A percentile compares a stretch with the other conserved stretches of the same genome.
phyloP scores from a whole-genome alignment of 2,329 filamentous ascomycete genomes.

The Ophiognomonia clavigignenti-juglandacearum region DNA sequence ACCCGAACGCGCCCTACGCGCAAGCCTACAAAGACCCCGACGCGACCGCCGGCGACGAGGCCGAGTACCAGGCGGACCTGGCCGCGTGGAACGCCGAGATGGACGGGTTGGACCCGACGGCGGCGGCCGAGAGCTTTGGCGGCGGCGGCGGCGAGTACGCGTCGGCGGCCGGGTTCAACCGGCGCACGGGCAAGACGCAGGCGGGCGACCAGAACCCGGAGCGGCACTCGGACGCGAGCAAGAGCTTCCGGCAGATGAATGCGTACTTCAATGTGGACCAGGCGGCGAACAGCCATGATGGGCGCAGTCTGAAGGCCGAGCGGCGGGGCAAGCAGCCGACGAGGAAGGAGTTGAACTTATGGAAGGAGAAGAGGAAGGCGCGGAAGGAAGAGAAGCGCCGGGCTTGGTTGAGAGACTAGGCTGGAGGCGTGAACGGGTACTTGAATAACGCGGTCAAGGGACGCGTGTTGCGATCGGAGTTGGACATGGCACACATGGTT shows the following conservation, averaged over 20 bases:
- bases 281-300: constrained; percentile 85
- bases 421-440: not conserved
- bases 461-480: not conserved
- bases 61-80: constrained; percentile 25
- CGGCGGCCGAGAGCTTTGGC: constrained; percentile 30
- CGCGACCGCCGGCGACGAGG: constrained; percentile 28
- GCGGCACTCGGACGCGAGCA: constrained; percentile 80
- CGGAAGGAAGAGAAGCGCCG: constrained; percentile 93
- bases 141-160: constrained; percentile 48
- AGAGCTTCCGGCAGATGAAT: constrained; percentile 82
- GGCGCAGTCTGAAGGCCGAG: constrained; percentile 87
- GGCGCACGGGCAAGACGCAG: constrained; percentile 84
- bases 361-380: constrained; percentile 82
- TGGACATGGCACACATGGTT: not conserved
- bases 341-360: constrained; percentile 83
- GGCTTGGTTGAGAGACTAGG: constrained; percentile 83
- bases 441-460: too few relatives aligned
- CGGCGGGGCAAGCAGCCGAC: constrained; percentile 76
- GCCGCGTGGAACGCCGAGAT: constrained; percentile 30
- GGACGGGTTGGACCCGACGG: constrained; percentile 33
- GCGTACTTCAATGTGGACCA: constrained; percentile 95
- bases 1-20: constrained; percentile 93
- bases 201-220: constrained; percentile 62
- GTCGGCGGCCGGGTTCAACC: constrained; percentile 77
- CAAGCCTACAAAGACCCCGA: constrained; percentile 43